Evolutionary conservation across 768 basidiomycete species (phyloP), one percentile per base, ranked within the genome.

Genomic region (Lentinula edodes): DNA sequence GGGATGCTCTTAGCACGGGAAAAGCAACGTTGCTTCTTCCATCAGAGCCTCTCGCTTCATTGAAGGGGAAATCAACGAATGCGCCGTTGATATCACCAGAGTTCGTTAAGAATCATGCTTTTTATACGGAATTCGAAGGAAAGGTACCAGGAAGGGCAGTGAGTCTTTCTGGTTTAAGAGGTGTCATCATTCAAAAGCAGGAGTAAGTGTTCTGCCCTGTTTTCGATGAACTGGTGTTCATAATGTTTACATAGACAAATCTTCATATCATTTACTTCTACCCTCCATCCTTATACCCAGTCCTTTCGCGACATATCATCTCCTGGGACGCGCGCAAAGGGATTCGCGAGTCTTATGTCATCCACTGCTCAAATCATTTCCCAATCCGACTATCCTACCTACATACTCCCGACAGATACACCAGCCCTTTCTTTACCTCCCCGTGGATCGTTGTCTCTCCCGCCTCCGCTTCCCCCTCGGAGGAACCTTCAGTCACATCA

Each of bases 21-120:
- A 91, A 96, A 93, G 89, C 90, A 3, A 88, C 90, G 0, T 69
- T 99, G 10, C 75, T 98, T 15, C 78, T 98, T 0, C 95, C 95
- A 0, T 71, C 84, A 2, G 89, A 91, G 54, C 78, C 81, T 50
- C 69, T 76, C 6, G 76, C 82, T 2, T 71, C 78, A 32, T 20
- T 52, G 16, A 59, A 59, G 18, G 36, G 16, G n/a, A 59, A 28
- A 50, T 16, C 6, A 12, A 13, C 38, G 7, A 39, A 18, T 81
- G 84, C 16, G 77, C 4, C 55, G 12, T 12, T 77, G 53, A 79
- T 93, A 56, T 89, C 89, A 0, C 74, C 85, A 0, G 89, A 93
- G 2, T 86, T 95, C 61, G 76, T 97, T 35, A 86, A 84, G 69
- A 94, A 97, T 68, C 96, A 99, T 70, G 72, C 96, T 60, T 75